Base-by-base conservation (phyloP, 176 grass and related monocot species). In the Puccinellia tenuiflora region DNA sequence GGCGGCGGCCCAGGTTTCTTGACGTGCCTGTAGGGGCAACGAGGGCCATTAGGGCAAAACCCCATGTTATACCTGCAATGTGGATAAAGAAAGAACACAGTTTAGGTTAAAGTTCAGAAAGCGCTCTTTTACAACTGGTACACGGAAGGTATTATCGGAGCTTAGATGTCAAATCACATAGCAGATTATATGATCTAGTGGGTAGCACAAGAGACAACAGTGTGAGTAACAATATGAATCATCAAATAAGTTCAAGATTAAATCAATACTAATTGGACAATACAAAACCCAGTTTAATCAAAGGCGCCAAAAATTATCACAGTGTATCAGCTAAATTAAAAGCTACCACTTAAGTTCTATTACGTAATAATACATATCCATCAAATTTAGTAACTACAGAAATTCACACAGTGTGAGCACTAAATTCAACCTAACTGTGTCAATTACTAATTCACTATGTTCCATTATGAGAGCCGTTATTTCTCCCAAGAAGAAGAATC, bases 11-110 rank as follows among this genome's bases (percentile, higher is more conserved):
- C 88, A 64, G 89, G 89, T 64, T 78, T 54, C 72, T 82, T 89
- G 37, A 86, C 85, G 81, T 99, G 96, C 55, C 90, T 87, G 82
- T 96, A 93, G 14, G 84, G 89, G 75, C 96, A 99, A 59, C 56
- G 73, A 38, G 89, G 85, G 11, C 96, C 96, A 90, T 99, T 94
- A 37, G 93, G 93, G 80, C 96, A 99, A 83, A 99, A 99, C 8
- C 93, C 96, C 85, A 96, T 84, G 74, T 93, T 96, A 61, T 92
- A 99, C 96, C 96, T 96, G 85, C 54, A 85, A 85, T 72, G 28
- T 42, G 18, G 68, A 72, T 72, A 29, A 45, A 17, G 30, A 46
- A 72, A 42, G 42, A 72, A 72, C 24, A 72, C 40, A 72, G 24
- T 15, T 47, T 29, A 72, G 42, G n/a, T 72, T 72, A 29, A 72